Percentiles rank a stretch among this genome's conserved stretches.
Evolutionary conservation across 441 rosid species (phyloP).

Genomic region (Populus hybrid): DNA sequence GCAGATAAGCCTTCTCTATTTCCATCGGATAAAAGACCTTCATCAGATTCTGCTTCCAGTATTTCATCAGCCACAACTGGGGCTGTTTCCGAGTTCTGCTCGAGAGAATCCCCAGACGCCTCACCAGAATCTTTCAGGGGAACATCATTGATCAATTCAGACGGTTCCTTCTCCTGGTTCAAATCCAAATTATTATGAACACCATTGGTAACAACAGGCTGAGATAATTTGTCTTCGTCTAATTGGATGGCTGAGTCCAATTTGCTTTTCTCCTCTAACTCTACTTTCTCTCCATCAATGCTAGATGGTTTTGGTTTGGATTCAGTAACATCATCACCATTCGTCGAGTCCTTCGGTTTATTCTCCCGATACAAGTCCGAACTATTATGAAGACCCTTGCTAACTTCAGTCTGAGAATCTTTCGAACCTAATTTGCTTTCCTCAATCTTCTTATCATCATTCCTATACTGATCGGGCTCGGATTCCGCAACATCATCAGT

Average conservation of each 20-base stretch:
- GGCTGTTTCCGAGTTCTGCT: conserved; percentile 21
- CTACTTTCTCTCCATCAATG: too few species aligned
- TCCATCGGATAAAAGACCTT: conserved; percentile 24
- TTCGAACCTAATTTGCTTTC: background rate
- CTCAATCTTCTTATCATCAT: background rate
- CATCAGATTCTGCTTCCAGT: conserved; percentile 26
- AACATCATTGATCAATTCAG: conserved; percentile 22
- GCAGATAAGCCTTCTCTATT: conserved; percentile 16
- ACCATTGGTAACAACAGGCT: background rate
- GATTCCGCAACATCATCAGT: background rate
- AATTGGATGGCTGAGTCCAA: background rate
- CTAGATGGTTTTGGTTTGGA: too few species aligned
- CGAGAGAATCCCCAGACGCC: conserved; percentile 22
- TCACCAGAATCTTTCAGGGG: conserved; percentile 14
- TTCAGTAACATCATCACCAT: background rate
- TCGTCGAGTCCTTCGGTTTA: background rate
- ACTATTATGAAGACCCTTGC: background rate
- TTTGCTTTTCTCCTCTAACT: too few species aligned
- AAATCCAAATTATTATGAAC: conserved; percentile 20
- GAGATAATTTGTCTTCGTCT: conserved; percentile 8
- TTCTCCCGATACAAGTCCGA: background rate
- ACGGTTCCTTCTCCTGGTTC: conserved; percentile 25
- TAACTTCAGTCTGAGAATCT: background rate
- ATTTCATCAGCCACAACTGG: conserved; percentile 11
- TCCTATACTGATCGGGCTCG: background rate